Base-by-base conservation (phyloP, 2,329 filamentous ascomycete species). In the Claviceps sp. region DNA sequence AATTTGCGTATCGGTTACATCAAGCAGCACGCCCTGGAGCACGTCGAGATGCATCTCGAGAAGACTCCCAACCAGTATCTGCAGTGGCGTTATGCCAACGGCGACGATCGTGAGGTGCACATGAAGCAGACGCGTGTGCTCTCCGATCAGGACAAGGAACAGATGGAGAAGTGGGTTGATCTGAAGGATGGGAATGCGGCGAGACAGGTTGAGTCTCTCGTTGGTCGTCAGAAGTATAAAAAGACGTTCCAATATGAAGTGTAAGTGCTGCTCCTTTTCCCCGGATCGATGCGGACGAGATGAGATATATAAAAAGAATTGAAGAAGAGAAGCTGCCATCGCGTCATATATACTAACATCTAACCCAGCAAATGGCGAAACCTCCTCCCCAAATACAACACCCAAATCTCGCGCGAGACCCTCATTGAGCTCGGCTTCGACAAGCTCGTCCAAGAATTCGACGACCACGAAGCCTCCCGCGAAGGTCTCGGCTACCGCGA, bases 31-130 rank as follows among this genome's bases (percentile, higher is more conserved):
- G 93, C 93, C 45, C 78, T 98, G 13, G 93, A 98, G 76, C 93
- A 98, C 80, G 93, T 98, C 11, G 91, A 98, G 72, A 95, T 96
- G 91, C 93, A 98, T 65, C 76, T 97, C 60, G 93, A 98, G 71
- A 98, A 98, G 80, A 98, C 93, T 0, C 93, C 93, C 42, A 97
- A 95, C 68, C 93, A 98, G 71, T 98, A 98, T 65, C 79, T 98
- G 37, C 93, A 97, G 71, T 98, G 93, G 93, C 87, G 93, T 62
- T 98, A 97, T 66, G 88, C 88, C 62, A 88, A 97, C 64, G 93
- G 93, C 64, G 93, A 97, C 60, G 93, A 98, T 62, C 88, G 93
- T 49, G 93, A 98, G 68, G 91, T 97, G 42, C 80, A 94, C 69
- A 82, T 98, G 81, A 98, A 98, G 79, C 90, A 95, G 71, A 97